Conservation (phyloP, 768 basidiomycete genomes). For the Psilocybe azurescens region DNA sequence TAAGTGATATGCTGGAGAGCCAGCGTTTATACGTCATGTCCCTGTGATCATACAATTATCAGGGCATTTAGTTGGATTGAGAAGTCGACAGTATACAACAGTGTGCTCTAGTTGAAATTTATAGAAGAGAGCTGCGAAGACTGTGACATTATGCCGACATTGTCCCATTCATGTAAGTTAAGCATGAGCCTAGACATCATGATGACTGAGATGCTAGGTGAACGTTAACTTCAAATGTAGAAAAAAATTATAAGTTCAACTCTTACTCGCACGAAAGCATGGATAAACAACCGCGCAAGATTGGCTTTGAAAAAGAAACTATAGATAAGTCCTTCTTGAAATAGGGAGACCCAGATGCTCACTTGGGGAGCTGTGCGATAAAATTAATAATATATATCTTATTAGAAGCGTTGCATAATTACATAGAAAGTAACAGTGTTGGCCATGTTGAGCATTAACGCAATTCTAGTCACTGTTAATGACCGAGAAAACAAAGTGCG, state of each 20-base stretch:
- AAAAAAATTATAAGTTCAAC: not conserved
- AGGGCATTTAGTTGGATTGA: no score
- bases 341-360: no score
- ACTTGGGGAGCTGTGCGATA: not conserved
- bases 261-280: conserved; percentile 1
- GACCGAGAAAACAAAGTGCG: no score
- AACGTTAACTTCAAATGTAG: no score
- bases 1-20: no score
- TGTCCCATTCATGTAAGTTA: not conserved
- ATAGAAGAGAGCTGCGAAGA: not conserved
- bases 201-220: not conserved
- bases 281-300: not conserved
- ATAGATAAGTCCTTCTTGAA: not conserved
- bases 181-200: conserved; percentile 8
- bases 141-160: not conserved
- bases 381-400: not conserved
- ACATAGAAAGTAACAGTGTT: conserved; percentile 6
- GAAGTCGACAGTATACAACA: no score
- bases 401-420: not conserved
- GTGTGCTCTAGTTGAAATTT: not conserved
- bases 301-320: not conserved
- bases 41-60: no score
- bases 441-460: not conserved
- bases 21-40: no score
- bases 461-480: not conserved